Percentiles rank a stretch among this genome's conserved stretches.
These are phyloP conservation scores for Clitopilus hobsonii DNA, from an alignment of 768 basidiomycete genomes.

Conservation along the genomic window DNA sequence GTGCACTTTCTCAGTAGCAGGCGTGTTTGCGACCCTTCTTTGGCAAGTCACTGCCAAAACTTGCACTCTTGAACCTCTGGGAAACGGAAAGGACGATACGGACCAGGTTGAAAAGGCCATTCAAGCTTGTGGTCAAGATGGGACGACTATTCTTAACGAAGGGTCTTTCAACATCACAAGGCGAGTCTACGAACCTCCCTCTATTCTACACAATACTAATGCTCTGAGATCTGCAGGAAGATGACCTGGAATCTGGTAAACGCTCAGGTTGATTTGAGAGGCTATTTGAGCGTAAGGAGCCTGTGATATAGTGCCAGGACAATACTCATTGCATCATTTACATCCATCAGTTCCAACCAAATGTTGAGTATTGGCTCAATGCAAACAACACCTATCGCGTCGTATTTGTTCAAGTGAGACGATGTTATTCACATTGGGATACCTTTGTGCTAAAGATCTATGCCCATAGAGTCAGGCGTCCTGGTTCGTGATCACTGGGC, in stretches of 20 bases:
- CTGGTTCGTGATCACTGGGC: conserved; percentile 58
- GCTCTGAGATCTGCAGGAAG: conserved; percentile 27
- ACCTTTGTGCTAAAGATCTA: neutral
- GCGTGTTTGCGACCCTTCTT: neutral
- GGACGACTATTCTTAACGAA: conserved; percentile 36
- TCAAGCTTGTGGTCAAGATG: conserved; percentile 40
- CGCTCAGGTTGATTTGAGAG: conserved; percentile 39
- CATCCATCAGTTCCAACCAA: conserved; percentile 46
- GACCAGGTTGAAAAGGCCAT: conserved; percentile 48
- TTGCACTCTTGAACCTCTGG: conserved; percentile 28
- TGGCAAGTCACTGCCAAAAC: conserved; percentile 3
- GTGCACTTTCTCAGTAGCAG: neutral
- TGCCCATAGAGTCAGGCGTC: conserved; percentile 50
- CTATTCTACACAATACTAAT: no score
- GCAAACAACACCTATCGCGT: conserved; percentile 51
- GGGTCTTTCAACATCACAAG: conserved; percentile 47
- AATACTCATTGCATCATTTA: neutral
- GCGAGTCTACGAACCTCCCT: neutral
- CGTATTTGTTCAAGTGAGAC: conserved; percentile 54
- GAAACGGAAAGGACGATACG: conserved; percentile 34
- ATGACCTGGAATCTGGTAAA: conserved; percentile 48
- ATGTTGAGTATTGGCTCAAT: conserved; percentile 54
- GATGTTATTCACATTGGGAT: neutral
- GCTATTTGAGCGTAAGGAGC: conserved; percentile 36
- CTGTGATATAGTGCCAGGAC: neutral